phyloP scores from a whole-genome alignment of 192 early-diverging fungal species.

The Entomortierella beljakovae region DNA sequence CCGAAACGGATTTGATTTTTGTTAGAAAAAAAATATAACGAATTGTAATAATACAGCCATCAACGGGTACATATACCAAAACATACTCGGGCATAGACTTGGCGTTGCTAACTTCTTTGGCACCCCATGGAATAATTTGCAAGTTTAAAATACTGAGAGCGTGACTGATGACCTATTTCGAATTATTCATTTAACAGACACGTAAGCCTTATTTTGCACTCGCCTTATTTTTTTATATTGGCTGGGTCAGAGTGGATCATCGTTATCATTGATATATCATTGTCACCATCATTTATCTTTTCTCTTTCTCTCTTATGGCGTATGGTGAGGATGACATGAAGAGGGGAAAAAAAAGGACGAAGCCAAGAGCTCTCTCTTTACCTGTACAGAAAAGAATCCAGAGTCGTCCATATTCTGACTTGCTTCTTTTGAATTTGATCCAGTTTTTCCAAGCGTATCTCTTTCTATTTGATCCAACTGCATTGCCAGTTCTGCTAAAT shows the following conservation, averaged over 20 bases:
- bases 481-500: constrained; percentile 75
- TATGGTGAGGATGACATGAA: background rate
- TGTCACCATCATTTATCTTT: background rate
- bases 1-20: background rate
- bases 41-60: background rate
- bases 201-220: constrained; percentile 1
- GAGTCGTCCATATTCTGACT: constrained; percentile 71
- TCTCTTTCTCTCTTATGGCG: background rate
- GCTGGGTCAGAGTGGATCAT: too few species aligned
- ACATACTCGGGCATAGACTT: constrained; percentile 67
- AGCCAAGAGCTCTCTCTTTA: constrained; percentile 5
- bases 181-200: background rate
- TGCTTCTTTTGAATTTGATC: constrained; percentile 4
- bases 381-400: constrained; percentile 82
- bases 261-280: too few species aligned
- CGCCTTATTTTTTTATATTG: too few species aligned
- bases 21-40: background rate
- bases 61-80: background rate
- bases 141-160: constrained; percentile 58
- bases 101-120: constrained; percentile 57
- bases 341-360: background rate
- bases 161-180: constrained; percentile 55
- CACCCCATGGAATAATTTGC: constrained; percentile 66
- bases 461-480: constrained; percentile 75
- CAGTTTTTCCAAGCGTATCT: constrained; percentile 51